Evolutionary conservation across 257 asterid genomes (phyloP).

Genomic region (Henckelia pumila): DNA sequence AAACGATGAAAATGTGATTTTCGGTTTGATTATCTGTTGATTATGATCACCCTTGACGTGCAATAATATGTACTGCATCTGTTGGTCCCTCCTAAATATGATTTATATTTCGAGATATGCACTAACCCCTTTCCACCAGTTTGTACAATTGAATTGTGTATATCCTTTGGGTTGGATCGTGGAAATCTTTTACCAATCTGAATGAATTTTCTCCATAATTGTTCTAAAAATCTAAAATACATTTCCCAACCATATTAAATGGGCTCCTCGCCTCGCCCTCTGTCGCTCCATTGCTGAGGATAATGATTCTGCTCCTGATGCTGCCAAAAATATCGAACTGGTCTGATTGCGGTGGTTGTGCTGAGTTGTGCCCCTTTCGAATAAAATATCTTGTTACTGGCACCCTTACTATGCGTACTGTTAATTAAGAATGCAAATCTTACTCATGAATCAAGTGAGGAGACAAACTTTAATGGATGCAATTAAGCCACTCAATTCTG

Average conservation of each 20-base stretch:
- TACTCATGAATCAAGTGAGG: constrained; percentile 1
- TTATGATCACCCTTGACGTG: background rate
- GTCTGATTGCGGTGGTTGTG: background rate
- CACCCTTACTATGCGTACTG: background rate
- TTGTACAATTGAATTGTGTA: background rate
- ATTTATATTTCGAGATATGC: background rate
- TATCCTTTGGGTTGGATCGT: background rate
- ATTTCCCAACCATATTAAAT: background rate
- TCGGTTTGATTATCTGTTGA: background rate
- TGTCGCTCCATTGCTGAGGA: background rate
- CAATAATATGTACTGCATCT: background rate
- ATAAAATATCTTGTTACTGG: background rate
- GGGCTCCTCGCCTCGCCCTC: background rate
- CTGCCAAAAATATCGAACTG: background rate
- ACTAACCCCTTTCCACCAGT: background rate
- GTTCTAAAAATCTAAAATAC: background rate
- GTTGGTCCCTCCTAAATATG: background rate
- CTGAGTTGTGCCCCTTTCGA: no score
- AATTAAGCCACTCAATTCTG: constrained; percentile 11
- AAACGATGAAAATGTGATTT: background rate
- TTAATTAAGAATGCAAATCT: background rate
- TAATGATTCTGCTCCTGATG: background rate
- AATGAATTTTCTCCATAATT: background rate
- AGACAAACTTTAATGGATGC: background rate
- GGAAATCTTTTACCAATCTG: background rate